Evolutionary conservation across 768 basidiomycete genomes (phyloP).

Genomic region (button mushroom (Agaricus bisporus)): DNA sequence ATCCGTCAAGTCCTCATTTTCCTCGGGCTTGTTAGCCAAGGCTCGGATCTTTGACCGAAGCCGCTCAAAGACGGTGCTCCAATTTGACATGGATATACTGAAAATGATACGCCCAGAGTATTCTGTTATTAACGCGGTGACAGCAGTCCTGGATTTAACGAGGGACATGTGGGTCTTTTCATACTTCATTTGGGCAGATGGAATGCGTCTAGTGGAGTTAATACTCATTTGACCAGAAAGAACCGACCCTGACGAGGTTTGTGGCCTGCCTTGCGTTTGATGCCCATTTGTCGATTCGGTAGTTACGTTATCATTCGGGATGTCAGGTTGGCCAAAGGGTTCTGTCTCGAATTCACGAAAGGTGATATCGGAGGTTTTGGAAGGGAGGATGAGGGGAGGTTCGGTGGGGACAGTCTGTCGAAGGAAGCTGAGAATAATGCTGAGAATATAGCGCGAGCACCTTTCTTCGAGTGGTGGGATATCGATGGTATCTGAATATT

Average conservation of each 20-base stretch:
- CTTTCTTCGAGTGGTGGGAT: constrained; percentile 73
- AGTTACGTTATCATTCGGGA: constrained; percentile 4
- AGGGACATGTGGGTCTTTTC: constrained; percentile 61
- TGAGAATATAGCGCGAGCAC: constrained; percentile 75
- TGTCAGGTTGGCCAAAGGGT: constrained; percentile 34
- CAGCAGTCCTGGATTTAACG: constrained; percentile 44
- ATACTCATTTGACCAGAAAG: constrained; percentile 29
- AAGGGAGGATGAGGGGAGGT: constrained; percentile 47
- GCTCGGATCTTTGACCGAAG: constrained; percentile 64
- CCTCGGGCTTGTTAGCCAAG: constrained; percentile 42
- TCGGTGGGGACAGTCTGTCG: constrained; percentile 62
- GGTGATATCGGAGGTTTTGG: constrained; percentile 52
- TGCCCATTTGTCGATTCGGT: background rate
- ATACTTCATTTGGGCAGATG: constrained; percentile 36
- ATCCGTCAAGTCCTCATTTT: constrained; percentile 61
- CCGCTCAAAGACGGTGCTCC: constrained; percentile 68
- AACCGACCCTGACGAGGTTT: constrained; percentile 37
- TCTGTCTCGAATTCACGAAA: constrained; percentile 63
- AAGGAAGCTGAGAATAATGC: constrained; percentile 78
- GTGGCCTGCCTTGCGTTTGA: constrained; percentile 27
- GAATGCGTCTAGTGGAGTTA: constrained; percentile 34
- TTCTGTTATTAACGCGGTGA: constrained; percentile 60
- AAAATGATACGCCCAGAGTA: constrained; percentile 78
- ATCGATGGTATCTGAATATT: constrained; percentile 37
- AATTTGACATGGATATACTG: constrained; percentile 84